Percentiles rank a stretch among this genome's conserved stretches.
These are phyloP conservation scores for Kwoniella sp. DNA, from an alignment of 768 basidiomycete species.

Conservation along the genomic window DNA sequence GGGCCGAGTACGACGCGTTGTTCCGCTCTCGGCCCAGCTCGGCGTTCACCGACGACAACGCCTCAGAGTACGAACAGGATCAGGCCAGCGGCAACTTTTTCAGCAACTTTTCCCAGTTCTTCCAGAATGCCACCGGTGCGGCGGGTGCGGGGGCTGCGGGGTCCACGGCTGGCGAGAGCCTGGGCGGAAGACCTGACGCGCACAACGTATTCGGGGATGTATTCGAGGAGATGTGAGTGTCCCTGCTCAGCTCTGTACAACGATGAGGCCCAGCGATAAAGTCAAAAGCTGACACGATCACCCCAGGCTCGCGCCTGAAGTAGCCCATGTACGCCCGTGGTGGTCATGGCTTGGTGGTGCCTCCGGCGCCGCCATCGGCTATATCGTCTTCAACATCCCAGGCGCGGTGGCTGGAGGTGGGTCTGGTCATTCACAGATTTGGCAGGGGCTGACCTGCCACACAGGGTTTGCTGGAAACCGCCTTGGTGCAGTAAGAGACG, in stretches of 20 bases:
- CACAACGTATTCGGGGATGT: constrained; percentile 81
- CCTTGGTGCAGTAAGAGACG: constrained; percentile 85
- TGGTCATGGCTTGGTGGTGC: constrained; percentile 47
- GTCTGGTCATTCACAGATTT: background rate
- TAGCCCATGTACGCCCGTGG: constrained; percentile 47
- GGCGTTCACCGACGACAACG: constrained; percentile 39
- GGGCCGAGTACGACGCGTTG: constrained; percentile 51
- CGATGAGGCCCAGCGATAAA: background rate
- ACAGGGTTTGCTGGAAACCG: constrained; percentile 73
- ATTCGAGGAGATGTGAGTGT: constrained; percentile 72
- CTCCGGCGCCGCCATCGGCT: constrained; percentile 58
- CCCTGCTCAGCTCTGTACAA: background rate
- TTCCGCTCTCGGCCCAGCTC: constrained; percentile 36
- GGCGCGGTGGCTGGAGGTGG: constrained; percentile 73
- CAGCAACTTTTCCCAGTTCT: constrained; percentile 67
- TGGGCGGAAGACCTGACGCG: constrained; percentile 60
- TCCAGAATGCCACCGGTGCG: constrained; percentile 54
- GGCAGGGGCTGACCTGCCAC: background rate
- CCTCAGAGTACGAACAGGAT: constrained; percentile 42
- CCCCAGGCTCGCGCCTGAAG: constrained; percentile 47
- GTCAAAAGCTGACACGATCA: background rate
- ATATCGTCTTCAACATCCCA: constrained; percentile 72
- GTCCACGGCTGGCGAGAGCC: constrained; percentile 4
- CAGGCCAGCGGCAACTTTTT: constrained; percentile 71
- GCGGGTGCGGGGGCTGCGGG: constrained; percentile 5